Conservation (phyloP, 2,329 filamentous ascomycete genomes). For the Allantophomopsis cytisporea region DNA sequence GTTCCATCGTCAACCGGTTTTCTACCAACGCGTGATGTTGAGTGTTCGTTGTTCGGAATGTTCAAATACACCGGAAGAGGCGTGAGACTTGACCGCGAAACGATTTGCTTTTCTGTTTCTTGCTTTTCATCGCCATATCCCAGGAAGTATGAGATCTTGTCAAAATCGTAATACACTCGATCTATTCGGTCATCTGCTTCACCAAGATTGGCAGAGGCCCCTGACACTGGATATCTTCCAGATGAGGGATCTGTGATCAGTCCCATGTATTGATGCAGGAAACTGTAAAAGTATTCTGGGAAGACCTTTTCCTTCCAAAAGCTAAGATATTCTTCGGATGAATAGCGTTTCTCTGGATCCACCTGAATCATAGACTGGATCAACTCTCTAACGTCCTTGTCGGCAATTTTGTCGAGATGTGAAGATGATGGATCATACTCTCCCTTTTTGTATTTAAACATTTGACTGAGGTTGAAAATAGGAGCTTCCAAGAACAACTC, state of each 20-base stretch:
- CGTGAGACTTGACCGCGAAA: constrained; percentile 36
- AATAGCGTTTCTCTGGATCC: constrained; percentile 82
- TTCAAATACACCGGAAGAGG: constrained; percentile 75
- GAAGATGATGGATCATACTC: constrained; percentile 82
- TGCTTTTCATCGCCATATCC: constrained; percentile 46
- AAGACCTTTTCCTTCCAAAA: constrained; percentile 91
- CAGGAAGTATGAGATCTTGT: constrained; percentile 93
- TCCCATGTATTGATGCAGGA: constrained; percentile 95
- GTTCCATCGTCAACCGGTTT: constrained; percentile 73
- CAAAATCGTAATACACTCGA: constrained; percentile 84
- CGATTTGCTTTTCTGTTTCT: constrained; percentile 18
- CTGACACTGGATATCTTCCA: constrained; percentile 58
- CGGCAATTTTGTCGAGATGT: constrained; percentile 74
- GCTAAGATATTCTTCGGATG: constrained; percentile 84
- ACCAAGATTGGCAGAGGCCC: constrained; percentile 57
- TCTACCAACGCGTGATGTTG: constrained; percentile 44
- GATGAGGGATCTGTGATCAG: constrained; percentile 84
- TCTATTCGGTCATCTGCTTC: constrained; percentile 93
- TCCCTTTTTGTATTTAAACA: constrained; percentile 85
- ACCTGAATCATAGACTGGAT: constrained; percentile 94
- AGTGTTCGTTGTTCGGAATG: constrained; percentile 72
- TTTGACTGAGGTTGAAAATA: constrained; percentile 93
- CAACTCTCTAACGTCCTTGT: constrained; percentile 76
- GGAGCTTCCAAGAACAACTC: constrained; percentile 91
- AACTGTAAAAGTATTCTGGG: constrained; percentile 93